Evolutionary conservation across 2,329 filamentous ascomycete genomes (phyloP).

Genomic region (Fusarium sp.): DNA sequence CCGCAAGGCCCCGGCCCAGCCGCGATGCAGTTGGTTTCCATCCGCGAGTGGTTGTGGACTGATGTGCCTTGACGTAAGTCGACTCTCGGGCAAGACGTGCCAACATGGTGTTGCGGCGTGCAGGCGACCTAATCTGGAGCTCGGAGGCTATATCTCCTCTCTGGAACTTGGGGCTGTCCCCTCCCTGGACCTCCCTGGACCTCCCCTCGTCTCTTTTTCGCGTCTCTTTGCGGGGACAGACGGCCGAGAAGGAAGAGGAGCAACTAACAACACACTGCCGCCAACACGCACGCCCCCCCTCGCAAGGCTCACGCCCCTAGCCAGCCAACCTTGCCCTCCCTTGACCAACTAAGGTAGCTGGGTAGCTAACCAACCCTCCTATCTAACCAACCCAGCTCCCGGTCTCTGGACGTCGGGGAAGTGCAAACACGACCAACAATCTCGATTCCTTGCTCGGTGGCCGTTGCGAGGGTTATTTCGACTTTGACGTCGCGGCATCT

Average conservation of each 20-base stretch:
- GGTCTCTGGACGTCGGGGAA: conserved; percentile 33
- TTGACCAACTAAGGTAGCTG: conserved; percentile 27
- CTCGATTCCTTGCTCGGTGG: conserved; percentile 32
- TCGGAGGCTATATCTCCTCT: conserved; percentile 39
- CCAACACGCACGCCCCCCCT: conserved; percentile 39
- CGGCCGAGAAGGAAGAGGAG: conserved; percentile 33
- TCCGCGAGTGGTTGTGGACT: conserved; percentile 38
- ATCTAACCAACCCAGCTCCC: conserved; percentile 38
- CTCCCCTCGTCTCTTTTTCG: conserved; percentile 18
- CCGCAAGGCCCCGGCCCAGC: conserved; percentile 24
- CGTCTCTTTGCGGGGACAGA: conserved; percentile 25
- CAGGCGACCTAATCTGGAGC: conserved; percentile 42
- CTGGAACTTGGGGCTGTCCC: conserved; percentile 31
- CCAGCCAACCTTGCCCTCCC: conserved; percentile 27
- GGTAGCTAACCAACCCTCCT: conserved; percentile 41
- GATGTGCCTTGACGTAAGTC: conserved; percentile 45
- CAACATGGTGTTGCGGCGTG: conserved; percentile 41
- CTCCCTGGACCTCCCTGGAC: conserved; percentile 15
- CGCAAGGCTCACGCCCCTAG: conserved; percentile 37
- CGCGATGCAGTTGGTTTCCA: conserved; percentile 37
- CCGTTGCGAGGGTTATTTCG: conserved; percentile 42
- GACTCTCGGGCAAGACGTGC: conserved; percentile 26
- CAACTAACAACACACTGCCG: conserved; percentile 38
- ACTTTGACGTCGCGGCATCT: conserved; percentile 41
- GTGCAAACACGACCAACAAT: conserved; percentile 42